Evolutionary conservation across 179 eudicot species (phyloP), one percentile per base, ranked within the genome.

Genomic region (Amaranthus tricolor): DNA sequence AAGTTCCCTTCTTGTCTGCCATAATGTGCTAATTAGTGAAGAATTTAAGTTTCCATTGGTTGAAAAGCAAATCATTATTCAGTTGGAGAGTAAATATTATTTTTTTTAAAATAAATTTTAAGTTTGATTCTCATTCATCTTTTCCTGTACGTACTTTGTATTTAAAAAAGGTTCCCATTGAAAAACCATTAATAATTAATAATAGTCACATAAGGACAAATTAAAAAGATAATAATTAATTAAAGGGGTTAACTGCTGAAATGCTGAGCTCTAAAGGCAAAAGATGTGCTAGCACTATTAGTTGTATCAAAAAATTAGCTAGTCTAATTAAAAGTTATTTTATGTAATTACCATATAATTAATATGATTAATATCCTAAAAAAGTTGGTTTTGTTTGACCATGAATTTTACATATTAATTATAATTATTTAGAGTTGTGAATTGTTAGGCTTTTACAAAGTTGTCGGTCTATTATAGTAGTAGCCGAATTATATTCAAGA

Each of bases 11-110:
- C 0, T 76, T 80, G 83, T 71, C 79, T 59, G 83, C 83, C 83
- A 80, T 67, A 50, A 11, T 57, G 45, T 15, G 70, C 9, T 52
- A 70, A 76, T 66, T 48, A 80, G 74, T 62, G 62, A 61, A 49
- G 80, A 76, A 76, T 44, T 53, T 50, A 62, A 76, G 83, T 76
- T 80, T 66, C 11, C 77, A 80, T 80, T 79, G 82, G 78, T 74
- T 50, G 40, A 31, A 31, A 31, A 31, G 2, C 3, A 31, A 24
- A 24, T 31, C 40, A 4, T 31, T 31, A 31, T 31, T 31, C 40
- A 31, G 40, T 31, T 31, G 40, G 3, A 31, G 40, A 31, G 40
- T 31, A 31, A 31, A 31, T 31, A 31, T 31, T 31, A 31, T 31
- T 31, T 31, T 31, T 31, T 31, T n/a, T n/a, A n/a, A 4, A 4